These are phyloP conservation scores for Fragaria ananassa DNA, from an alignment of 306 rosid genomes.

Conservation along the genomic window DNA sequence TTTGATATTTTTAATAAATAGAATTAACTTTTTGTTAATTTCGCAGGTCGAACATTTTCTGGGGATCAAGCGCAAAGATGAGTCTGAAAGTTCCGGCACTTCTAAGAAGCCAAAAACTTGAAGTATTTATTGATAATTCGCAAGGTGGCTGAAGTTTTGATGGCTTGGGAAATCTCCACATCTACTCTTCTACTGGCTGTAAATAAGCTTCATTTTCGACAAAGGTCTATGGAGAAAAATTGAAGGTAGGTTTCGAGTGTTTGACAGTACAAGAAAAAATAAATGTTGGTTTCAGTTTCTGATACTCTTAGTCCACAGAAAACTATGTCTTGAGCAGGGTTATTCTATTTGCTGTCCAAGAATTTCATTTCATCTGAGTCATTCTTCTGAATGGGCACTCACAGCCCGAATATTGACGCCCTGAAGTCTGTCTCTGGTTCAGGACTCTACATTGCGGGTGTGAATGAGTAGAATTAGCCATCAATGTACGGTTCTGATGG, in stretches of 20 bases:
- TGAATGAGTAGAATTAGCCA: not conserved
- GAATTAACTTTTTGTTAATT: not conserved
- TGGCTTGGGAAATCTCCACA: not conserved
- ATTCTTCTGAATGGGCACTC: not conserved
- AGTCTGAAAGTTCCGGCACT: conserved; percentile 45
- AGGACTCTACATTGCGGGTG: not conserved
- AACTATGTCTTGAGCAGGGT: conserved; percentile 7
- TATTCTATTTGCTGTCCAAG: not conserved
- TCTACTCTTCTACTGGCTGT: not conserved
- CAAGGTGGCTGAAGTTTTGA: not conserved
- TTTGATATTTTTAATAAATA: not conserved
- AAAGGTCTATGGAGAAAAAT: not conserved
- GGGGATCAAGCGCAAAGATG: conserved; percentile 88
- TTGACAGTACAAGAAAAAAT: not conserved
- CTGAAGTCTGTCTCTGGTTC: conserved; percentile 5
- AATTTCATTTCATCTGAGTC: not conserved
- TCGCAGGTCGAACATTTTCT: conserved; percentile 88
- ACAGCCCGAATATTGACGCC: not conserved
- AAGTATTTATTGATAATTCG: conserved; percentile 12
- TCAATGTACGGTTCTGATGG: not conserved
- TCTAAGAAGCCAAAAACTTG: conserved; percentile 65
- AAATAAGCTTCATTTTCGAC: not conserved
- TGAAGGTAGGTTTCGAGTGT: not conserved
- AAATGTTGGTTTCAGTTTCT: not conserved
- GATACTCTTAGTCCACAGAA: not conserved